Conservation (phyloP, 495 filamentous ascomycete species). For the Copromyces sp. region DNA sequence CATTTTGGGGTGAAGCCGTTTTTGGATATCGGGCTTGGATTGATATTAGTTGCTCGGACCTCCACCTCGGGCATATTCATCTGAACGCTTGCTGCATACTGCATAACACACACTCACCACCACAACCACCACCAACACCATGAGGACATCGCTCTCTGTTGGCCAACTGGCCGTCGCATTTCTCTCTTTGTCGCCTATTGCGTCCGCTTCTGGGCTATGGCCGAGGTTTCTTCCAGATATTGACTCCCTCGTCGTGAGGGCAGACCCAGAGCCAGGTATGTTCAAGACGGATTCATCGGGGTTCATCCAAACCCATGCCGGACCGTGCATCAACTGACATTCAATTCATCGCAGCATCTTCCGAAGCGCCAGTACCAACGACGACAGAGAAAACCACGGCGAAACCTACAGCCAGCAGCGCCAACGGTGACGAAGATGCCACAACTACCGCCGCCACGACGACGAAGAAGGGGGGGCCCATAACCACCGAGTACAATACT, state of each 20-base stretch:
- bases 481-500: slow-evolving; percentile 17
- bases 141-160: slow-evolving; percentile 17
- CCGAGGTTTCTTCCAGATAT: slow-evolving; percentile 28
- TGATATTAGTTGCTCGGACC: background rate
- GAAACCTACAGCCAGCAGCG: background rate
- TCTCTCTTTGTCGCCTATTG: slow-evolving; percentile 23
- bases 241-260: slow-evolving; percentile 29
- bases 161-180: slow-evolving; percentile 26
- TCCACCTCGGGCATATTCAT: background rate
- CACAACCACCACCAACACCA: slow-evolving; percentile 4
- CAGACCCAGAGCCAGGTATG: slow-evolving; percentile 19
- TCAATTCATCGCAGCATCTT: slow-evolving; percentile 13
- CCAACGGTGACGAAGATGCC: slow-evolving; percentile 1
- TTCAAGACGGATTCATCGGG: slow-evolving; percentile 2
- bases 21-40: background rate
- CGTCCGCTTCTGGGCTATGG: slow-evolving; percentile 24
- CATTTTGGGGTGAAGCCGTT: background rate
- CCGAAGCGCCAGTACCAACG: slow-evolving; percentile 1
- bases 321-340: slow-evolving; percentile 3
- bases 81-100: background rate
- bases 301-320: slow-evolving; percentile 3
- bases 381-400: background rate
- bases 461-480: background rate
- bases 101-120: background rate
- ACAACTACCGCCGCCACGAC: slow-evolving; percentile 2